A percentile compares a stretch with the other conserved stretches of the same genome.
Evolutionary conservation across 768 basidiomycete genomes (phyloP).

Genomic region (Trametes gibbosa): DNA sequence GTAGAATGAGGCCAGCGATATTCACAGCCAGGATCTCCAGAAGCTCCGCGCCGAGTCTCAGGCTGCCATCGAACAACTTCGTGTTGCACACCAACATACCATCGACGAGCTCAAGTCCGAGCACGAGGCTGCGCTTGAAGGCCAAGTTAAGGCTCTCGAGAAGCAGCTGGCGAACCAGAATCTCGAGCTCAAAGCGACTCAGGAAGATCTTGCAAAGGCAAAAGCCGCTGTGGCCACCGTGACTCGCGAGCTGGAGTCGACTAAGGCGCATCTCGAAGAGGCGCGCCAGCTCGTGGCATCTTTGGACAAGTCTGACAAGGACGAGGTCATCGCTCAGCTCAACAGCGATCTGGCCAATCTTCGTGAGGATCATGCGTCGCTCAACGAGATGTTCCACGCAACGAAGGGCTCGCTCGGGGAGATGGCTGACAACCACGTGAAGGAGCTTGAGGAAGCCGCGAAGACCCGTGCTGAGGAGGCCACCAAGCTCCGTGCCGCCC

Average conservation of each 20-base stretch:
- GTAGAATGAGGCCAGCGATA: constrained; percentile 68
- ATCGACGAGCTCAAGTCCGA: constrained; percentile 63
- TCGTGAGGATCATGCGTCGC: constrained; percentile 68
- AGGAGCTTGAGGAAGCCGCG: constrained; percentile 76
- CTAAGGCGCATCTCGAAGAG: constrained; percentile 65
- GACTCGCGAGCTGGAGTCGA: constrained; percentile 50
- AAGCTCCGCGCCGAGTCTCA: constrained; percentile 64
- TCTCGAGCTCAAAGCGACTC: constrained; percentile 79
- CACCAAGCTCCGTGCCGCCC: constrained; percentile 53
- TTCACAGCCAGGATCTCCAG: constrained; percentile 70
- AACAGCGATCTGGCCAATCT: constrained; percentile 54
- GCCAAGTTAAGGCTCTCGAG: constrained; percentile 52
- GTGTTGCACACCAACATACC: constrained; percentile 54
- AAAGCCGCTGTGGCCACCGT: constrained; percentile 57
- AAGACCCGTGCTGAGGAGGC: constrained; percentile 68
- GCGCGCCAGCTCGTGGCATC: constrained; percentile 47
- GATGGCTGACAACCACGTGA: constrained; percentile 65
- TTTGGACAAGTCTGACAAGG: constrained; percentile 42
- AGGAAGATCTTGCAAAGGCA: constrained; percentile 77
- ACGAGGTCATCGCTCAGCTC: constrained; percentile 53
- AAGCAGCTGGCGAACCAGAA: constrained; percentile 61
- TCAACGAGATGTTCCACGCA: constrained; percentile 62
- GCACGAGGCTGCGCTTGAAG: constrained; percentile 58
- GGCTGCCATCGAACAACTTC: constrained; percentile 66
- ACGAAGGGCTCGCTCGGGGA: constrained; percentile 71